A percentile compares a stretch with the other conserved stretches of the same genome.
Evolutionary conservation across 306 rosid genomes (phyloP).

Genomic region (Arachis stenosperma): DNA sequence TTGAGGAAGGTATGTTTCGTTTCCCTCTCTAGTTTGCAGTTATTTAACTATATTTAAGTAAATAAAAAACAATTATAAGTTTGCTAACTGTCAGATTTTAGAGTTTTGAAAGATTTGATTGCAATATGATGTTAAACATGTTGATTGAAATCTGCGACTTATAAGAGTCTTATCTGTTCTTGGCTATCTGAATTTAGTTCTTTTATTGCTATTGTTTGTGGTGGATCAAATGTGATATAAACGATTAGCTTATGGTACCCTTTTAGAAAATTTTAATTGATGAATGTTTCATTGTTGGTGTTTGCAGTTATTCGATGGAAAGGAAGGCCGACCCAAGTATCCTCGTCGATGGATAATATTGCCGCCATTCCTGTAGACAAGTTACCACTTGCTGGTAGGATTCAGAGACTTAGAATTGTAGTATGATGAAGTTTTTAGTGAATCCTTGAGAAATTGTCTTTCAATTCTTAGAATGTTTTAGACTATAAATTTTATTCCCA

Average conservation of each 20-base stretch:
- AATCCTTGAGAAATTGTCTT: conserved; percentile 35
- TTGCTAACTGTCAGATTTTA: conserved; percentile 6
- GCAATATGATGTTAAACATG: neutral
- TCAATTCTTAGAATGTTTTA: conserved; percentile 30
- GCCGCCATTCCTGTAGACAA: conserved; percentile 87
- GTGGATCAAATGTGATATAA: neutral
- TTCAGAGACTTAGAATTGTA: conserved; percentile 34
- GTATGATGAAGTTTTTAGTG: conserved; percentile 37
- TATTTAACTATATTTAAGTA: neutral
- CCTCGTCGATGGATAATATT: conserved; percentile 93
- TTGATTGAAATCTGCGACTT: conserved; percentile 6
- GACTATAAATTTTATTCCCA: conserved; percentile 28
- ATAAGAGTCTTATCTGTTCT: conserved; percentile 14
- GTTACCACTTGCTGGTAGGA: conserved; percentile 28
- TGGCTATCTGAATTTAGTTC: conserved; percentile 1
- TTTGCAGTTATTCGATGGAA: conserved; percentile 91
- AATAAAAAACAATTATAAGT: neutral
- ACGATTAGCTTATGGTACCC: neutral
- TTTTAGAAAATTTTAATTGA: neutral
- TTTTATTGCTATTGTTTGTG: conserved; percentile 1
- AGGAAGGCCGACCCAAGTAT: conserved; percentile 88
- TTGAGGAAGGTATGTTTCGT: conserved; percentile 73
- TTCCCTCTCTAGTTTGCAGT: conserved; percentile 2
- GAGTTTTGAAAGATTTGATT: neutral
- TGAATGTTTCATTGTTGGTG: conserved; percentile 19